These are phyloP conservation scores for Arthrobotrys musiformis DNA, from an alignment of 2,329 filamentous ascomycete genomes.

Conservation along the genomic window DNA sequence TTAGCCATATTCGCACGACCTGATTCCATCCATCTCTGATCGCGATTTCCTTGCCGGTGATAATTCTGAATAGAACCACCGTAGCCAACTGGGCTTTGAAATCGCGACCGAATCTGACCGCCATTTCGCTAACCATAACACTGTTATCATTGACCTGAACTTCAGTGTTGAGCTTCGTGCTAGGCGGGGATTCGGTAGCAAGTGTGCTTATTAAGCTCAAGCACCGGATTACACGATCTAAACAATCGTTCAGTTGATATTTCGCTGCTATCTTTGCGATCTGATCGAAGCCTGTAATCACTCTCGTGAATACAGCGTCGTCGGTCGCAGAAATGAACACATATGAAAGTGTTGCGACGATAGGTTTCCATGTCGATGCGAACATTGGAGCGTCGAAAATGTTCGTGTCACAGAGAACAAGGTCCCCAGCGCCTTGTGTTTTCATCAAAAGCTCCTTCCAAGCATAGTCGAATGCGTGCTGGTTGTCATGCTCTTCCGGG, in stretches of 20 bases:
- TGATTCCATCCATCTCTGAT: conserved; percentile 82
- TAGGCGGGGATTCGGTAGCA: conserved; percentile 78
- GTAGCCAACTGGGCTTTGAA: conserved; percentile 93
- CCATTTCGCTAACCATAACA: conserved; percentile 98
- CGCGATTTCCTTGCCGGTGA: conserved; percentile 82
- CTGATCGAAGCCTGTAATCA: conserved; percentile 95
- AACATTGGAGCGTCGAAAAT: conserved; percentile 99
- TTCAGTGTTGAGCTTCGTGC: conserved; percentile 91
- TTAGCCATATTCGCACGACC: conserved; percentile 91
- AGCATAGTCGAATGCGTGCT: conserved; percentile 65
- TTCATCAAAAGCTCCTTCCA: conserved; percentile 95
- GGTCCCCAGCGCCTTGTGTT: conserved; percentile 76
- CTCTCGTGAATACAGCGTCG: conserved; percentile 90
- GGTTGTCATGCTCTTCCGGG: conserved; percentile 75
- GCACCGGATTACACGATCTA: conserved; percentile 92
- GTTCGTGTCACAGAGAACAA: conserved; percentile 82
- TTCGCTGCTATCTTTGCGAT: conserved; percentile 91
- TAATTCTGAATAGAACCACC: conserved; percentile 91
- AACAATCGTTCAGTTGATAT: conserved; percentile 82
- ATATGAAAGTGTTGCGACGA: conserved; percentile 93
- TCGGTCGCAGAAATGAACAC: conserved; percentile 99
- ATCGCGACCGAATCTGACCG: conserved; percentile 92
- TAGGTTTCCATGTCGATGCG: conserved; percentile 91
- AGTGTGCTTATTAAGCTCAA: conserved; percentile 90
- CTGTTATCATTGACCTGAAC: conserved; percentile 90